Evolutionary conservation across 2,329 filamentous ascomycete species (phyloP).

Genomic region (Colletotrichum plurivorum): DNA sequence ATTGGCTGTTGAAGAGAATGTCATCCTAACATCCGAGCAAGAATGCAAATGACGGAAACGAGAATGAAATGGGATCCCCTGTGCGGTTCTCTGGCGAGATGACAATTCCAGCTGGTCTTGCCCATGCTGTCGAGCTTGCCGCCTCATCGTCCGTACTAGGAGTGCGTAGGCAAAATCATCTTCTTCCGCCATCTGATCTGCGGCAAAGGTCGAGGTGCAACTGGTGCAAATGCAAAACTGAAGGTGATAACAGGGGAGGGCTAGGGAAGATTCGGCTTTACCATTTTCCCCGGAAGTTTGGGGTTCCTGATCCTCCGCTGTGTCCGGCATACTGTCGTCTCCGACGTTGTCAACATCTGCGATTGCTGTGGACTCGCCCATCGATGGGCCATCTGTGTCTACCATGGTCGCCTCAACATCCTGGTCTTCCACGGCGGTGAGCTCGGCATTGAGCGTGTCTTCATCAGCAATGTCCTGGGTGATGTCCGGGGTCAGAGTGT

Average conservation of each 20-base stretch:
- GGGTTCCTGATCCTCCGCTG: conserved; percentile 16
- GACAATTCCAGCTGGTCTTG: not conserved
- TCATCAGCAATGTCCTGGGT: not conserved
- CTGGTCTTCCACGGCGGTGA: conserved; percentile 8
- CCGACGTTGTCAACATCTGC: conserved; percentile 8
- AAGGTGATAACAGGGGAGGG: conserved; percentile 29
- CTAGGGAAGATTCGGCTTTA: conserved; percentile 31
- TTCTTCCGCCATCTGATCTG: conserved; percentile 31
- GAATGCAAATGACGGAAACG: conserved; percentile 27
- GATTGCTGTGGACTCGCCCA: conserved; percentile 20
- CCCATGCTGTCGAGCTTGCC: conserved; percentile 4
- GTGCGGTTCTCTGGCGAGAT: not conserved
- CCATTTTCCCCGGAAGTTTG: conserved; percentile 29
- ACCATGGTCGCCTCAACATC: conserved; percentile 31
- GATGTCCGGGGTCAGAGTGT: not conserved
- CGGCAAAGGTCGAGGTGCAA: conserved; percentile 17
- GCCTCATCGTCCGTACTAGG: conserved; percentile 19
- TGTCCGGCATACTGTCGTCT: conserved; percentile 12
- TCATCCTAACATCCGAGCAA: conserved; percentile 39
- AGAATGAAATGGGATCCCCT: not conserved
- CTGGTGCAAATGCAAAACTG: conserved; percentile 33
- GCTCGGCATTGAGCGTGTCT: conserved; percentile 15
- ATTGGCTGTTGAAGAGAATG: conserved; percentile 42
- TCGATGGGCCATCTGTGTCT: conserved; percentile 17
- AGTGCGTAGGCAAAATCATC: conserved; percentile 23